Percentiles rank a stretch among this genome's conserved stretches.
Evolutionary conservation across 352 stramenopile species (phyloP).

Genomic region (Pythium volutum): DNA sequence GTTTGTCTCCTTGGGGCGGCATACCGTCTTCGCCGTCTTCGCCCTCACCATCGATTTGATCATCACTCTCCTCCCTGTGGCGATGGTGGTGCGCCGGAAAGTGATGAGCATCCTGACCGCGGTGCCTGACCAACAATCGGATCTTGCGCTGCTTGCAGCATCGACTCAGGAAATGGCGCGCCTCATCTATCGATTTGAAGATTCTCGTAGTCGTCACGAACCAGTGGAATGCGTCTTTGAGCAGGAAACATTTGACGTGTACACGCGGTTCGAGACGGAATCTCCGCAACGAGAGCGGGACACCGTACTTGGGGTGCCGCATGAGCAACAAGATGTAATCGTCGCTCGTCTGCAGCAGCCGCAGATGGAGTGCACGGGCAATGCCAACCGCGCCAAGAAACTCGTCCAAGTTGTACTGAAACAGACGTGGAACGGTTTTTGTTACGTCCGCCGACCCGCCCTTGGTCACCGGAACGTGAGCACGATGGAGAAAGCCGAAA

Average conservation of each 20-base stretch:
- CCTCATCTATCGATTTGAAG: slow-evolving; percentile 34
- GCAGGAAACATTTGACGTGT: slow-evolving; percentile 65
- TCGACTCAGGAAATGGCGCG: slow-evolving; percentile 56
- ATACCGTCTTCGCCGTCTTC: slow-evolving; percentile 25
- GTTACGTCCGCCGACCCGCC: neutral
- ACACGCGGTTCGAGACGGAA: slow-evolving; percentile 77
- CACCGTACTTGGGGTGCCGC: slow-evolving; percentile 46
- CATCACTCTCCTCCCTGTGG: slow-evolving; percentile 11
- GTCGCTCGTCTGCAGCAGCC: slow-evolving; percentile 50
- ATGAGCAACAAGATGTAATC: slow-evolving; percentile 77
- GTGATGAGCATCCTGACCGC: slow-evolving; percentile 47
- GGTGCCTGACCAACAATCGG: slow-evolving; percentile 58
- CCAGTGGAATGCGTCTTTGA: slow-evolving; percentile 71
- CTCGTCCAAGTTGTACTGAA: slow-evolving; percentile 26
- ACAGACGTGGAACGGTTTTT: neutral
- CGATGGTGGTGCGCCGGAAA: slow-evolving; percentile 28
- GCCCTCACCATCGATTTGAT: slow-evolving; percentile 16
- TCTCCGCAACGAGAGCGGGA: slow-evolving; percentile 43
- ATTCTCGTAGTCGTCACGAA: slow-evolving; percentile 39
- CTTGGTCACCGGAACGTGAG: neutral
- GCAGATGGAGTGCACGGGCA: slow-evolving; percentile 38
- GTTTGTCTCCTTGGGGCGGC: neutral
- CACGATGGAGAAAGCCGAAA: slow-evolving; percentile 13
- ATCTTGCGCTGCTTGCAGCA: slow-evolving; percentile 78
- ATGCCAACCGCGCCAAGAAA: slow-evolving; percentile 56